Base-by-base conservation (phyloP, 441 rosid genomes). In the Arabidopsis lyrata region DNA sequence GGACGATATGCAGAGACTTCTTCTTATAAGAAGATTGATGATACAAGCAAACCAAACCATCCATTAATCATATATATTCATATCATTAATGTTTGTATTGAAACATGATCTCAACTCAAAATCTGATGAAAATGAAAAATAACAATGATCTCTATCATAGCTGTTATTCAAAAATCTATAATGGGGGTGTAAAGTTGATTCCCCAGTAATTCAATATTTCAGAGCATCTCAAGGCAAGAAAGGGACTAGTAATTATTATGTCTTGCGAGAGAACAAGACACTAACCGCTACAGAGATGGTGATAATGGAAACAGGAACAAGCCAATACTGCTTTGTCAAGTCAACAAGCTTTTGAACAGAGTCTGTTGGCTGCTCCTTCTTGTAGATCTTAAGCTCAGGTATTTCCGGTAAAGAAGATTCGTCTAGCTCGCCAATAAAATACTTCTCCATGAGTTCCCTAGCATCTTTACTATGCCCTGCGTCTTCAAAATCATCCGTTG, bases 401-500 rank as follows among this genome's bases (percentile, higher is more conserved):
- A 88, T 86, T 15, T 50, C 69, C 4, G 82, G 63, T 50, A 45
- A 22, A 11, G 81, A 76, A 15, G 85, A 67, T 49, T 80, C 50
- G 52, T 92, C 96, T 5, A 95, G 82, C 89, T 95, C 96, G 15
- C 97, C 97, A 1, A 90, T 83, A 81, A 81, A 89, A 65, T 86
- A 88, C 74, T 71, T 76, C 72, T 87, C 79, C 83, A 95, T 55
- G 49, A 85, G 91, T 64, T 90, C 91, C 79, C 81, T 87, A 9
- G 97, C 99, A 5, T 69, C 72, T 56, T 84, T 27, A 82, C 97
- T 89, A 69, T 92, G 97, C 15, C 94, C 99, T 8, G 89, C 96
- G 61, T 95, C 97, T 82, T 92, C 97, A 67, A 95, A 95, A 4
- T 84, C 97, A 54, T 92, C 88, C 0, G 90, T 86, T 53, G 90